Percentiles rank a stretch among this genome's conserved stretches.
Evolutionary conservation across 331 rosid genomes (phyloP).

Genomic region (Rhamnella rubrinervis): DNA sequence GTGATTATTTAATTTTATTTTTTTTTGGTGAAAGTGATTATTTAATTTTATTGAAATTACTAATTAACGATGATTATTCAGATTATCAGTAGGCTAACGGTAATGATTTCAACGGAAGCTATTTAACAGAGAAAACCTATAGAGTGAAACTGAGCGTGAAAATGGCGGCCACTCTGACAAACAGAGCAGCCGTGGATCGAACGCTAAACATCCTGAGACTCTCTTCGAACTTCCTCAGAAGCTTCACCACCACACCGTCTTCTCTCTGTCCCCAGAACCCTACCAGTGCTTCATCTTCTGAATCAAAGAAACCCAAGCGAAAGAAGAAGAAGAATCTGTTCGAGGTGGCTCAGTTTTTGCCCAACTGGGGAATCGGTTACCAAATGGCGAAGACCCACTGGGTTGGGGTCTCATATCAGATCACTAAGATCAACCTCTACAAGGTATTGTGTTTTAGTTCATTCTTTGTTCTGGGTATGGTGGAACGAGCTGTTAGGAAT

Average conservation of each 20-base stretch:
- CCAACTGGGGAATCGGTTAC: slow-evolving; percentile 89
- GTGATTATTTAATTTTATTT: too few species aligned
- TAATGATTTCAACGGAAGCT: too few species aligned
- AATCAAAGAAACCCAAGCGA: slow-evolving; percentile 53
- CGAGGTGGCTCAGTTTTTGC: slow-evolving; percentile 90
- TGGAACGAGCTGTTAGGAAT: too few species aligned
- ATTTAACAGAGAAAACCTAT: too few species aligned
- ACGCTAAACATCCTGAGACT: slow-evolving; percentile 33
- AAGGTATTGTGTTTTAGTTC: slow-evolving; percentile 49
- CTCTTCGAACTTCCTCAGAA: slow-evolving; percentile 51
- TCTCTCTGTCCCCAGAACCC: slow-evolving; percentile 35
- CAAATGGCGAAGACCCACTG: slow-evolving; percentile 93
- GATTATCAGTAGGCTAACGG: too few species aligned
- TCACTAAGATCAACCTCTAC: slow-evolving; percentile 89
- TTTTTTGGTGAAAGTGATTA: too few species aligned
- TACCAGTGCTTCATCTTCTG: slow-evolving; percentile 19
- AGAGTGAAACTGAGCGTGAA: not conserved
- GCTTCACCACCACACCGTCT: slow-evolving; percentile 45
- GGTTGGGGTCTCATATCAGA: slow-evolving; percentile 75
- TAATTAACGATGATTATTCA: too few species aligned
- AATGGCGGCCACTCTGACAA: slow-evolving; percentile 55
- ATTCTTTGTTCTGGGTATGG: too few species aligned
- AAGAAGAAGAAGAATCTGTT: slow-evolving; percentile 89
- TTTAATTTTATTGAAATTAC: too few species aligned
- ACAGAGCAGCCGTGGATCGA: slow-evolving; percentile 24